Conservation (phyloP, 2,329 filamentous ascomycete species). For the Dothistroma septosporum region DNA sequence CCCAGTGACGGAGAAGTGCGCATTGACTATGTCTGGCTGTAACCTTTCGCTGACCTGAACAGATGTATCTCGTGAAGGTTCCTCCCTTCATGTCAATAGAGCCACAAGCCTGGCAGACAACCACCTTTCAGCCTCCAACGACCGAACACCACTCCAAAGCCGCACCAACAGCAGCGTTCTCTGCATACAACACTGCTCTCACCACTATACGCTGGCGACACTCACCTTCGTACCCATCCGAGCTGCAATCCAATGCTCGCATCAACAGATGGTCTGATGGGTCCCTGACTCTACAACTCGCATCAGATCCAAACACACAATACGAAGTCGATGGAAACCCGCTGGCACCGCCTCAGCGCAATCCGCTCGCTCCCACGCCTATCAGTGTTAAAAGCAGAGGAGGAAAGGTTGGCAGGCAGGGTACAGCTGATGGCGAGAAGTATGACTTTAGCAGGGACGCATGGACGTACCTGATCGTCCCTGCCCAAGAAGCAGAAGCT, state of each 20-base stretch:
- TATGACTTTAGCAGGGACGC: conserved; percentile 67
- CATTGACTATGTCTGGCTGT: neutral
- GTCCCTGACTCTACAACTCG: conserved; percentile 69
- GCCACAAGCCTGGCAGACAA: conserved; percentile 62
- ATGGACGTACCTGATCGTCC: conserved; percentile 71
- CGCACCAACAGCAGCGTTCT: conserved; percentile 48
- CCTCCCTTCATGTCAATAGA: conserved; percentile 69
- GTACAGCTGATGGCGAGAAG: conserved; percentile 41
- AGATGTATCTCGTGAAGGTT: conserved; percentile 68
- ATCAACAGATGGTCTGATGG: conserved; percentile 77
- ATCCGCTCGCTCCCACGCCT: conserved; percentile 48
- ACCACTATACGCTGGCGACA: conserved; percentile 66
- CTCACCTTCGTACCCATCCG: conserved; percentile 59
- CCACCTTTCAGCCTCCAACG: conserved; percentile 61
- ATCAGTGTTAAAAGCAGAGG: conserved; percentile 33
- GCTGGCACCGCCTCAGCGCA: conserved; percentile 58
- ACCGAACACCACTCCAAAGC: conserved; percentile 53
- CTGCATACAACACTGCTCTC: conserved; percentile 60
- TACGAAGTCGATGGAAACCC: conserved; percentile 69
- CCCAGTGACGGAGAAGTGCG: conserved; percentile 65
- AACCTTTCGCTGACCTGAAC: conserved; percentile 3
- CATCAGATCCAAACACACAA: conserved; percentile 62
- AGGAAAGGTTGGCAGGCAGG: conserved; percentile 33
- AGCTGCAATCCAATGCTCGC: conserved; percentile 70
- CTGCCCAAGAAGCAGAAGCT: conserved; percentile 63